Base-by-base conservation (phyloP, 805 yeast genomes). In the Wickerhamiella bombiphila region DNA sequence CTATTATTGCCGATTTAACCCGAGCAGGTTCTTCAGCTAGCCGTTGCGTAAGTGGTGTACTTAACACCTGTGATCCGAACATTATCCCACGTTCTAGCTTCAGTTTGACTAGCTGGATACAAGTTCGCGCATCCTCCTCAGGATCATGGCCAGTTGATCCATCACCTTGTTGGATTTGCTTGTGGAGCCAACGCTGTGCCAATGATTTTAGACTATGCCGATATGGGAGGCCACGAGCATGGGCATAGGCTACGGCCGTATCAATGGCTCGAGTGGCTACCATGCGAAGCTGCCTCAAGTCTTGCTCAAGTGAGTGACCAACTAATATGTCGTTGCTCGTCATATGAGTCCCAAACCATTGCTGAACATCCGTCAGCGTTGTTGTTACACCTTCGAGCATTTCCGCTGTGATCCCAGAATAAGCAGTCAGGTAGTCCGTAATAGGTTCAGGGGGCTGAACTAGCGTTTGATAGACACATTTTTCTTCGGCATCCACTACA, bases 241-340 rank as follows among this genome's bases (percentile, higher is more conserved):
- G 94, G 38, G 83, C 83, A 57, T 38, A 63, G 8, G 77, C 61
- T 1, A 80, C 47, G 0, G 95, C 66, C 0, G 97, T 88, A 57
- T 88, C 98, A 11, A 88, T 71, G 19, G 86, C 66, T 13, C 59
- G 63, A 2, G 80, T 76, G 54, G 88, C 97, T 34, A 74, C 66
- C 13, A 91, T 48, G 47, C 69, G 68, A 52, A 91, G 57, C 2
- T 75, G 93, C 8, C 67, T 63, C 35, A 88, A 62, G 56, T 88
- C 98, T 17, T 78, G 74, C 44, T 86, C 88, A 22, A 88, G 61
- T 0, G 97, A 88, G 55, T 88, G 98, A 1, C 98, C 97, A 37
- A 88, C 69, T 17, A 88, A 52, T 11, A 76, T 65, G 53, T 85
- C 96, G 14, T 62, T 58, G 2, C 66, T 49, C 5, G 70, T 59